Base-by-base conservation (phyloP, 208 protist species). In the Wallacemonas sp. region DNA sequence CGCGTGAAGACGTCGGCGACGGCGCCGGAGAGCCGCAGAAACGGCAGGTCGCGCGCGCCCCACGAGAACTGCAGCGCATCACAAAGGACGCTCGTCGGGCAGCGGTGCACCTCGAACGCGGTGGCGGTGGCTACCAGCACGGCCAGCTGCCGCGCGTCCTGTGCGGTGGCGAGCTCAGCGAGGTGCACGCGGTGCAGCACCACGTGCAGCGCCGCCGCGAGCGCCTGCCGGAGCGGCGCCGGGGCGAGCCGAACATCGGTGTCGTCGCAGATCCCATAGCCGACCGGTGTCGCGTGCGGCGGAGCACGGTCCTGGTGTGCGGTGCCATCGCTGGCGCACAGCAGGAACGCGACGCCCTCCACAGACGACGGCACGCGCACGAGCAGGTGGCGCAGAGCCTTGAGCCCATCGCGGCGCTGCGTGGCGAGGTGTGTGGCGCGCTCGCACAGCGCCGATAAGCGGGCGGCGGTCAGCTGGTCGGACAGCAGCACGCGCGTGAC, bases 31-130 rank as follows among this genome's bases (percentile, higher is more conserved):
- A 83, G 64, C 29, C 78, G 62, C 20, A 94, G 70, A 39, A 85
- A 79, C 36, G 74, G 71, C 39, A 94, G 78, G 46, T 91, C 88
- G 38, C 78, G 66, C 11, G 88, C 78, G 23, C 59, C 45, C 88
- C 88, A 94, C 2, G 64, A 50, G n/a, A 83, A 77, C 55, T 85
- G 70, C 0, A 91, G 77, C 2, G 89, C 77, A 3, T 75, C 76
- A 57, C 88, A 88, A 29, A 94, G 63, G 5, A 84, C 77, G 7
- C 81, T 54, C 10, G 74, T 68, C 14, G 71, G 52, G 22, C 52
- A 59, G 29, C 32, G 31, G n/a, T 59, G 46, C 7, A 41, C n/a
- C 42, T 64, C 57, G 10, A 49, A 18, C 11, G 57, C 20, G 3
- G 57, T 64, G 10, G 57, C 57, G 16, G 36, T 64, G 3, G 3